A percentile compares a stretch with the other conserved stretches of the same genome.
phyloP scores from a whole-genome alignment of 208 protist genomes.

The Acanthamoeba sp. region DNA sequence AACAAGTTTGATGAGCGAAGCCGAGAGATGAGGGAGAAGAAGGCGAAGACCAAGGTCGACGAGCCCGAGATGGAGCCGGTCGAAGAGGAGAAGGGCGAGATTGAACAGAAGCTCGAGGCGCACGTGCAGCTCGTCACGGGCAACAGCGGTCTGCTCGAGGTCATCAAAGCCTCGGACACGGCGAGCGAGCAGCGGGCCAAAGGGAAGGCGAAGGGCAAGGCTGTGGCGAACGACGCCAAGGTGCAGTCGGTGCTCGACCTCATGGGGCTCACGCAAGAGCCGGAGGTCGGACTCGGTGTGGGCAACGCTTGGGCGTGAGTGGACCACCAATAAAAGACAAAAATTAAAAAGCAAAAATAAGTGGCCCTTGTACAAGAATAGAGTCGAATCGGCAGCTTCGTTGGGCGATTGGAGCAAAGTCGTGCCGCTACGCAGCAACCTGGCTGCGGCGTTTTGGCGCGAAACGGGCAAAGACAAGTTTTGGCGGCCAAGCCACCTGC shows the following conservation, averaged over 20 bases:
- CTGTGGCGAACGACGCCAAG: neutral
- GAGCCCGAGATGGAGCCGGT: neutral
- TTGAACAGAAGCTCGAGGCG: conserved; percentile 26
- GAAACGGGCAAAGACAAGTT: neutral
- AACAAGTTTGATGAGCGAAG: conserved; percentile 47
- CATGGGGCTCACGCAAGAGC: conserved; percentile 24
- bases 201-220: conserved; percentile 9
- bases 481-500: neutral
- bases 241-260: conserved; percentile 28
- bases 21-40: neutral
- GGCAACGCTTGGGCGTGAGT: conserved; percentile 14
- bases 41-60: neutral
- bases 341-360: too few species aligned
- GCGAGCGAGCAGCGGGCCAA: neutral
- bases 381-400: too few species aligned
- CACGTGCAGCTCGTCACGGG: conserved; percentile 4
- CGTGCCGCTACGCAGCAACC: too few species aligned
- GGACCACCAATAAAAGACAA: neutral
- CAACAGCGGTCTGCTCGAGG: conserved; percentile 20
- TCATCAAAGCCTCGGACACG: conserved; percentile 11
- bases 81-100: conserved; percentile 35
- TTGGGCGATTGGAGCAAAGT: too few species aligned
- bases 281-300: conserved; percentile 1
- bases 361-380: too few species aligned
- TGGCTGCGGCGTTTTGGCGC: neutral